Evolutionary conservation across 2,329 filamentous ascomycete genomes (phyloP), one percentile per base, ranked within the genome.

Genomic region (Fragosphaeria purpurea): DNA sequence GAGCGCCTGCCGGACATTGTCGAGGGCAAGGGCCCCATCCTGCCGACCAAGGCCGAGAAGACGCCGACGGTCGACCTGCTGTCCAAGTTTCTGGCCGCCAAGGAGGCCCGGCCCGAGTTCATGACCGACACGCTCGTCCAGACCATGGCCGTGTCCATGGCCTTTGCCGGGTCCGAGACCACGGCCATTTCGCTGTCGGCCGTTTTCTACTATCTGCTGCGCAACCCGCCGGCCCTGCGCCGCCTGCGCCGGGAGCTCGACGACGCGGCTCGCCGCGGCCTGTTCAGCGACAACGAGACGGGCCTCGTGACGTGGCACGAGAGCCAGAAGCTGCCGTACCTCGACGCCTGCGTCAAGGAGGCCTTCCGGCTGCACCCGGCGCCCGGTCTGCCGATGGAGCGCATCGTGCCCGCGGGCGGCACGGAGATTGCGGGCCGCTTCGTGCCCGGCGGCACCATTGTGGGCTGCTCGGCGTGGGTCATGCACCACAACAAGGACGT

Each of bases 281-380:
- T 57, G 6, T 79, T 79, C 55, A 65, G 64, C 31, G 75, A 77
- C 60, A 62, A 62, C 45, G 67, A 72, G n/a, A 74, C 77, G 12
- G 77, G 78, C 6, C 73, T 82, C 5, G 82, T 88, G 6, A 83
- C 80, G 2, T 88, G 83, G 78, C 62, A 77, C 38, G 82, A 89
- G 65, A 75, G 74, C 46, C 83, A 87, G 62, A 77, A 76, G 50
- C 72, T 93, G 2, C 78, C 80, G 0, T 93, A 90, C 62, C 77
- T 93, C 6, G 84, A 89, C 59, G 86, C 86, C 4, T 82, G 81
- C 50, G 75, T 91, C 59, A 86, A 90, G 60, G 87, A 93, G 64
- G 79, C 83, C 5, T 86, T 90, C 69, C 79, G 86, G 10, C 62
- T 88, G 58, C 85, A 90, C 62, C 86, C 87, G 0, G 84, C 86